Evolutionary conservation across 2,329 filamentous ascomycete species (phyloP), one percentile per base, ranked within the genome.

Genomic region (Cordyceps cateniannulata): DNA sequence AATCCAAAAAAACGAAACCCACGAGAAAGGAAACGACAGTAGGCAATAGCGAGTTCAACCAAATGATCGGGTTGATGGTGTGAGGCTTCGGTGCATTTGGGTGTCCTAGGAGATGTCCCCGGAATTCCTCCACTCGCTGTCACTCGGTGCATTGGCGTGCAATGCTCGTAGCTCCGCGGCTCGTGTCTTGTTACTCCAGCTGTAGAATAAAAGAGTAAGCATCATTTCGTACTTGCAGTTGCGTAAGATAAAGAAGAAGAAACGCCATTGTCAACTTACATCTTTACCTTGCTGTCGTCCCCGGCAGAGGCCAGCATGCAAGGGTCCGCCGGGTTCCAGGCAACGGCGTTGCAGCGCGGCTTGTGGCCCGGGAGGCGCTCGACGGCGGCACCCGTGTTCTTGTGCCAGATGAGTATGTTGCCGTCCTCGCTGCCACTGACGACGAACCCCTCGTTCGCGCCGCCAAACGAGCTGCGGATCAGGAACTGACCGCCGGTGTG

Each of bases 381-480:
- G 6, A 99, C 85, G 1, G 88, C 80, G 6, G 82, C 79, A 6
- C 91, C 91, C 40, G 89, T 91, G 61, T 87, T 88, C 72, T 91
- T 95, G 72, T 96, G 90, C 91, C 93, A 98, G 63, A 99, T 90
- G 71, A 91, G 88, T 47, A 98, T 83, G 60, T 83, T 81, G 2
- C 85, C 85, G 64, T 86, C 84, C 82, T 97, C 92, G 68, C 92
- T 96, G 12, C 95, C 95, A 68, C 90, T 93, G 29, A 96, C 81
- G 10, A 98, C 88, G 72, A 97, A 97, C 71, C 88, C 93, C 75
- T 97, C 92, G 62, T 90, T 88, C 1, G 93, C 93, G 35, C 95
- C 95, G 20, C 95, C 95, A 74, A 97, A 95, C 0, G 81, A 79
- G 68, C 87, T 90, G 55, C 93, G 83, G 62, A 99, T 96, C 60